phyloP scores from a whole-genome alignment of 192 early-diverging fungal genomes.

The Linnemannia hyalina region DNA sequence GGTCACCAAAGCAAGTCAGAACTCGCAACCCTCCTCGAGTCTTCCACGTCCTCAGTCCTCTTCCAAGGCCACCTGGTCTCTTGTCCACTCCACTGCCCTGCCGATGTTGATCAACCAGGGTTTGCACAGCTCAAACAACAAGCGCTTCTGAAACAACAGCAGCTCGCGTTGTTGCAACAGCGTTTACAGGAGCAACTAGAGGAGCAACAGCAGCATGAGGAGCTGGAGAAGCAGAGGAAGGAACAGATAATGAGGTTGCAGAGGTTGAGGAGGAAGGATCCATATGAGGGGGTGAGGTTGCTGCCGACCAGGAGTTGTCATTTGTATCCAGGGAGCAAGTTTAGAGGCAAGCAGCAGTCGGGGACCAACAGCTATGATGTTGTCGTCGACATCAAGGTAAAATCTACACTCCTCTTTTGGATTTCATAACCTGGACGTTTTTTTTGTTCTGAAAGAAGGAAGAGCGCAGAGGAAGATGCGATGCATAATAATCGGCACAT shows the following conservation, averaged over 20 bases:
- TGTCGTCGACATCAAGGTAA: slow-evolving; percentile 80
- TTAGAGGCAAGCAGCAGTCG: slow-evolving; percentile 76
- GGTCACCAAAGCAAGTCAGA: not conserved
- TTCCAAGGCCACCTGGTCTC: slow-evolving; percentile 19
- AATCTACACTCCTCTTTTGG: not conserved
- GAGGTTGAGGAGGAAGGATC: slow-evolving; percentile 18
- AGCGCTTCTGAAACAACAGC: not conserved
- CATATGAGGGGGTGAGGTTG: slow-evolving; percentile 36
- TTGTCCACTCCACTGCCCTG: slow-evolving; percentile 1
- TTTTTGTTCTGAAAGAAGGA: not conserved
- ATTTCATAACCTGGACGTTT: not conserved
- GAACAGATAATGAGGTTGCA: not conserved
- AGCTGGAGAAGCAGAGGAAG: not conserved
- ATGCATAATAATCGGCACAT: not conserved
- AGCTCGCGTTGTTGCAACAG: not conserved
- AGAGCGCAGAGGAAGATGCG: not conserved
- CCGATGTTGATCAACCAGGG: not conserved
- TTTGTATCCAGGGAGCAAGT: slow-evolving; percentile 74
- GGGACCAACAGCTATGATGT: slow-evolving; percentile 74
- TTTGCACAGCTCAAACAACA: slow-evolving; percentile 9
- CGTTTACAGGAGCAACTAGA: not conserved
- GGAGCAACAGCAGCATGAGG: not conserved
- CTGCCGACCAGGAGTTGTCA: slow-evolving; percentile 53
- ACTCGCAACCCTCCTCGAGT: not conserved
- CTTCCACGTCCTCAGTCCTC: not conserved